A percentile compares a stretch with the other conserved stretches of the same genome.
Conservation (phyloP, 306 rosid species). For the Datisca glomerata region DNA sequence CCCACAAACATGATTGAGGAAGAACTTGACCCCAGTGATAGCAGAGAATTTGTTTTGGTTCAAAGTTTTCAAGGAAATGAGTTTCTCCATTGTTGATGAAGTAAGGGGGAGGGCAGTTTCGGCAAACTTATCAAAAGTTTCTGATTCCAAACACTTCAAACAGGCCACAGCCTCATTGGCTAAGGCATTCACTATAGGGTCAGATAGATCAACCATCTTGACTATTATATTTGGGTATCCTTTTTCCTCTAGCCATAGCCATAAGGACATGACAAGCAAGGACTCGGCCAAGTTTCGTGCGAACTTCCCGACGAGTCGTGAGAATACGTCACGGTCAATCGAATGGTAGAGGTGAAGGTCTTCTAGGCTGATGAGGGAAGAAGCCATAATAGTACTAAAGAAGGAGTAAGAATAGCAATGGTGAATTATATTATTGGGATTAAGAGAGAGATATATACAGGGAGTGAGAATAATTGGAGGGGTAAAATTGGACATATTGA, state of each 20-base stretch:
- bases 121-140: neutral
- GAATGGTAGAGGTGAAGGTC: slow-evolving; percentile 22
- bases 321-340: slow-evolving; percentile 27
- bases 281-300: slow-evolving; percentile 16
- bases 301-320: slow-evolving; percentile 16
- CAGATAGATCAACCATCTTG: slow-evolving; percentile 7
- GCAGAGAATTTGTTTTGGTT: slow-evolving; percentile 17
- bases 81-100: slow-evolving; percentile 7
- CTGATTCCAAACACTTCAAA: slow-evolving; percentile 22
- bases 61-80: slow-evolving; percentile 28
- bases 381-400: neutral
- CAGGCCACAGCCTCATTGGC: slow-evolving; percentile 34
- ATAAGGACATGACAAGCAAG: slow-evolving; percentile 37
- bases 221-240: slow-evolving; percentile 17
- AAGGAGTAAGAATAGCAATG: neutral
- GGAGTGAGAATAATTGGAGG: no score
- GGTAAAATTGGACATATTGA: no score
- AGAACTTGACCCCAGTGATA: slow-evolving; percentile 27
- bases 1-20: slow-evolving; percentile 26
- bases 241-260: slow-evolving; percentile 42
- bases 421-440: neutral
- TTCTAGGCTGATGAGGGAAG: slow-evolving; percentile 5
- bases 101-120: slow-evolving; percentile 19
- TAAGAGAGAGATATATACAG: neutral
- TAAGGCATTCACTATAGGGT: slow-evolving; percentile 7